Conservation (phyloP, 805 yeast genomes). For the Teunomyces aglyptinius region DNA sequence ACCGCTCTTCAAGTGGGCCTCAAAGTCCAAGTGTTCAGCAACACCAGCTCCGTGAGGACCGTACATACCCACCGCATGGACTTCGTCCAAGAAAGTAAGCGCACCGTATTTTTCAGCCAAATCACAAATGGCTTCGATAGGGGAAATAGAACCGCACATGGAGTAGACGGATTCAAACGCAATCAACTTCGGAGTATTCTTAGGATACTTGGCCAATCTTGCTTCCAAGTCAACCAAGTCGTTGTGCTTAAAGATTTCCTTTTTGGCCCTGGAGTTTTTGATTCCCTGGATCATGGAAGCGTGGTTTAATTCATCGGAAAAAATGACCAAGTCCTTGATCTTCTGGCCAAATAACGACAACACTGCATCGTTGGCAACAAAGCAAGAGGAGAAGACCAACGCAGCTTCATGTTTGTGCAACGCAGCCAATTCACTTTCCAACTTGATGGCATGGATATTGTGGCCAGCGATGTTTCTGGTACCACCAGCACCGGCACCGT, state of each 20-base stretch:
- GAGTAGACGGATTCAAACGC: constrained; percentile 97
- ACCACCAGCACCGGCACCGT: constrained; percentile 99
- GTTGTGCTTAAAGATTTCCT: constrained; percentile 91
- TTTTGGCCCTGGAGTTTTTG: constrained; percentile 81
- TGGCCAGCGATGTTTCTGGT: constrained; percentile 99
- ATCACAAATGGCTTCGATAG: constrained; percentile 88
- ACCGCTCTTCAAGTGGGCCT: constrained; percentile 71
- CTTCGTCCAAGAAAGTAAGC: constrained; percentile 94
- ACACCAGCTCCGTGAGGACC: constrained; percentile 99
- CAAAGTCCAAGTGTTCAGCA: constrained; percentile 93
- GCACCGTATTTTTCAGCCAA: constrained; percentile 98
- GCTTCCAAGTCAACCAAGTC: constrained; percentile 80
- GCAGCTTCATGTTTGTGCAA: constrained; percentile 95
- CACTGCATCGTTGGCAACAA: constrained; percentile 95
- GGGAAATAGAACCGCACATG: constrained; percentile 97
- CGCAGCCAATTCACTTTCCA: constrained; percentile 85
- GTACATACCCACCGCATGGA: constrained; percentile 97
- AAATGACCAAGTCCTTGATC: constrained; percentile 83
- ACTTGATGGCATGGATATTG: constrained; percentile 79
- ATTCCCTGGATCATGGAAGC: constrained; percentile 98
- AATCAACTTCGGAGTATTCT: constrained; percentile 86
- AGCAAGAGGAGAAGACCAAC: constrained; percentile 91
- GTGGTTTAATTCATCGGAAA: constrained; percentile 91
- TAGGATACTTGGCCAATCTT: constrained; percentile 75
- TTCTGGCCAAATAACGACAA: constrained; percentile 88